Conservation (phyloP, 2,329 filamentous ascomycete genomes). For the Boeremia exigua region DNA sequence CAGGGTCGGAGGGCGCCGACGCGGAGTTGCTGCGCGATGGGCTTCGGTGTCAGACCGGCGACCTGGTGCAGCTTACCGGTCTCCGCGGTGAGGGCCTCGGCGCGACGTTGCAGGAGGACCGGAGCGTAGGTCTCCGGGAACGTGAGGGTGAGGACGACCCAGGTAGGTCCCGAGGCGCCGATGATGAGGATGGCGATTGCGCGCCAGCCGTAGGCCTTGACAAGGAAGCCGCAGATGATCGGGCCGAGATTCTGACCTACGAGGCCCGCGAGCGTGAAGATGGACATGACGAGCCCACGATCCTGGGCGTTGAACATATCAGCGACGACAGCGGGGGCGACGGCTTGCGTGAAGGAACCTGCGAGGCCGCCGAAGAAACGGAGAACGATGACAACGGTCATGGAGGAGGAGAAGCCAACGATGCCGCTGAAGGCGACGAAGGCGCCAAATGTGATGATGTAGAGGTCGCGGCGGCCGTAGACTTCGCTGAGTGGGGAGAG, state of each 20-base stretch:
- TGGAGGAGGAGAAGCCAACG: slow-evolving; percentile 34
- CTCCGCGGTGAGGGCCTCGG: slow-evolving; percentile 70
- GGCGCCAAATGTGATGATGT: slow-evolving; percentile 24
- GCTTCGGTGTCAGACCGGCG: slow-evolving; percentile 40
- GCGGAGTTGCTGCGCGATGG: slow-evolving; percentile 61
- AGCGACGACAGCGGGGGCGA: slow-evolving; percentile 43
- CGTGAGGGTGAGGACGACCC: slow-evolving; percentile 72
- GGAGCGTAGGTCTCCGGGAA: slow-evolving; percentile 86
- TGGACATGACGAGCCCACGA: slow-evolving; percentile 64
- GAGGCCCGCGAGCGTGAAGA: slow-evolving; percentile 67
- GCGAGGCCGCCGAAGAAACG: slow-evolving; percentile 42
- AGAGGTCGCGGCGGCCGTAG: slow-evolving; percentile 35
- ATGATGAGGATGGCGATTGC: slow-evolving; percentile 76
- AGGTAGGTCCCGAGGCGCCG: slow-evolving; percentile 72
- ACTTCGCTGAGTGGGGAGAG: slow-evolving; percentile 38
- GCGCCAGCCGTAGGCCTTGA: slow-evolving; percentile 72
- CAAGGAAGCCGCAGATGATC: slow-evolving; percentile 67
- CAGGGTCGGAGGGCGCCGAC: slow-evolving; percentile 62
- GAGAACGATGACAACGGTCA: slow-evolving; percentile 34
- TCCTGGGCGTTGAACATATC: slow-evolving; percentile 66
- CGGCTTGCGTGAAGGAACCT: slow-evolving; percentile 36
- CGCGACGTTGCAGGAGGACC: slow-evolving; percentile 72
- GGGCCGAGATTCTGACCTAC: slow-evolving; percentile 66
- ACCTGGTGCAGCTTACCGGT: slow-evolving; percentile 66
- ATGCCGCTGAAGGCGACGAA: slow-evolving; percentile 34